Evolutionary conservation across 2,329 filamentous ascomycete genomes (phyloP).

Genomic region (Apiospora saccharicola): DNA sequence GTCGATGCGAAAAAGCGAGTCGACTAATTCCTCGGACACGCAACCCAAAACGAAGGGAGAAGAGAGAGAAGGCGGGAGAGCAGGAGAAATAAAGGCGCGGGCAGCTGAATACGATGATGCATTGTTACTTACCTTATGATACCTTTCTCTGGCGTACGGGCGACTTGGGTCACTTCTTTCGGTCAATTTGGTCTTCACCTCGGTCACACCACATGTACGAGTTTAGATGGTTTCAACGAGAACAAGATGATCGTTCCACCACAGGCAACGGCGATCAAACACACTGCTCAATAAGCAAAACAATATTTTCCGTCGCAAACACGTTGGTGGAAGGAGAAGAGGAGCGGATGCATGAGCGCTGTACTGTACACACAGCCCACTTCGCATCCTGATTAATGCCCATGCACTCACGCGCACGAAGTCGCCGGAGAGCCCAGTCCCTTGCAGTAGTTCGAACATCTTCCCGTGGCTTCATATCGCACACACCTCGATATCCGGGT

Average conservation of each 20-base stretch:
- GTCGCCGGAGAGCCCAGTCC: background rate
- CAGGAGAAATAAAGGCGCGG: background rate
- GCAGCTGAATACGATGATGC: slow-evolving; percentile 4
- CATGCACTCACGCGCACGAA: background rate
- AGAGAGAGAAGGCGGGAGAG: background rate
- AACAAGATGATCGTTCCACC: slow-evolving; percentile 23
- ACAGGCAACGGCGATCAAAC: slow-evolving; percentile 25
- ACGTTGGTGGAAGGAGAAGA: background rate
- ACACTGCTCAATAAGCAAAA: background rate
- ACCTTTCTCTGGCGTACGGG: slow-evolving; percentile 29
- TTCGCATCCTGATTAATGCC: background rate
- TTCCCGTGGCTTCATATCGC: background rate
- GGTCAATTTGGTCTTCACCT: slow-evolving; percentile 27
- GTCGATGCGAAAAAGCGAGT: slow-evolving; percentile 44
- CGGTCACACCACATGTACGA: slow-evolving; percentile 33
- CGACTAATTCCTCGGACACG: slow-evolving; percentile 35
- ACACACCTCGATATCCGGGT: background rate
- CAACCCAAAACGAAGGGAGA: too few species aligned
- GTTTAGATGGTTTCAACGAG: slow-evolving; percentile 32
- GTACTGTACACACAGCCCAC: background rate
- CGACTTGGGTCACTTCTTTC: slow-evolving; percentile 22
- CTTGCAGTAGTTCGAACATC: background rate
- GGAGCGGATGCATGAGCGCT: background rate
- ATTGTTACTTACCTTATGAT: slow-evolving; percentile 31
- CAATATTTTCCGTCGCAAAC: background rate